Evolutionary conservation across 768 basidiomycete genomes (phyloP).

Genomic region (Cyathus striatus): DNA sequence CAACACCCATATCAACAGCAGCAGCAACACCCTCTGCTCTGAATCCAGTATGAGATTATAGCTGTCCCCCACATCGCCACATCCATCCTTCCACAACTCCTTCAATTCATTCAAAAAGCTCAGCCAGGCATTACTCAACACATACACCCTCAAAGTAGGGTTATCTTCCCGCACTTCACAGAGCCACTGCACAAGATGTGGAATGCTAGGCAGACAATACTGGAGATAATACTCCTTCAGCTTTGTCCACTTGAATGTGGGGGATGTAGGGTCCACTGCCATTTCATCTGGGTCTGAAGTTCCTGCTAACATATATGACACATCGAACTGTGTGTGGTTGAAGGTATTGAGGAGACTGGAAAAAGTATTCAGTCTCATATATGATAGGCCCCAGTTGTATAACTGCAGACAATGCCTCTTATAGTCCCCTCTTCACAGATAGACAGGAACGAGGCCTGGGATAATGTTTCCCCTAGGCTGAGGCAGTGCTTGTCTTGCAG

Average conservation of each 20-base stretch:
- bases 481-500: too few species aligned
- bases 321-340: too few species aligned
- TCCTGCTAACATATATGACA: too few species aligned
- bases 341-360: constrained; percentile 37
- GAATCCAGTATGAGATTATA: constrained; percentile 26
- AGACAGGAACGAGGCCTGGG: constrained; percentile 45
- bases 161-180: constrained; percentile 20
- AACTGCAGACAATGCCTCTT: constrained; percentile 48
- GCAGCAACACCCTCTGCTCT: constrained; percentile 41
- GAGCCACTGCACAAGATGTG: constrained; percentile 35
- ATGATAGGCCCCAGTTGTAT: constrained; percentile 34
- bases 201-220: constrained; percentile 38
- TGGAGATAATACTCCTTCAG: constrained; percentile 35
- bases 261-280: too few species aligned
- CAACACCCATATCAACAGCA: constrained; percentile 60
- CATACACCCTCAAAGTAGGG: constrained; percentile 28
- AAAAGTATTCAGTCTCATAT: constrained; percentile 47
- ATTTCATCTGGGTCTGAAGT: neutral
- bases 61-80: constrained; percentile 41
- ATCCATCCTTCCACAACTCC: constrained; percentile 40
- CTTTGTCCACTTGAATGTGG: constrained; percentile 1
- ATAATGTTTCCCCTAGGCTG: too few species aligned
- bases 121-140: constrained; percentile 49
- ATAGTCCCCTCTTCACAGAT: constrained; percentile 55
- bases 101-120: constrained; percentile 35